Evolutionary conservation across 805 yeast genomes (phyloP).

Genomic region (Metschnikowia colocasiae): DNA sequence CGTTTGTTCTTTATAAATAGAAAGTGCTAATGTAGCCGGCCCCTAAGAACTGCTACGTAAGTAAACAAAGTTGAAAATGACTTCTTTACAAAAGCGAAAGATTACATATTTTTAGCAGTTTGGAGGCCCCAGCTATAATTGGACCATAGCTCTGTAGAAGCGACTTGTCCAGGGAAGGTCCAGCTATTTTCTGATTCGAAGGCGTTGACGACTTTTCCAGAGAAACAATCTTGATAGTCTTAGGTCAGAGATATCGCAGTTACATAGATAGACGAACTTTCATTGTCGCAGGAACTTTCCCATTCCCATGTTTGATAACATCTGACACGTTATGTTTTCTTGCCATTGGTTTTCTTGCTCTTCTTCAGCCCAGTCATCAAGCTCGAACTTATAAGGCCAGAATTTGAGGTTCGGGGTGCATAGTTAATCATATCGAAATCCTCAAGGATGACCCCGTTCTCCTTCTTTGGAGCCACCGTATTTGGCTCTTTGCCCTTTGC

Average conservation of each 20-base stretch:
- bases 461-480: not conserved
- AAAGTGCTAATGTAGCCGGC: not conserved
- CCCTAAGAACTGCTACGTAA: not conserved
- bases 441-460: constrained; percentile 14
- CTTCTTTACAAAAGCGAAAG: not conserved
- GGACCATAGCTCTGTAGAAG: too few species aligned
- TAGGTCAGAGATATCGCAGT: too few species aligned
- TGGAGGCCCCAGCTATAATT: not conserved
- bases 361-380: constrained; percentile 4
- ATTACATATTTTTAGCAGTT: not conserved
- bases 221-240: too few species aligned
- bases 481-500: not conserved
- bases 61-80: not conserved
- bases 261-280: too few species aligned
- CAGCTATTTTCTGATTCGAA: too few species aligned
- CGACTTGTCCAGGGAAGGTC: too few species aligned
- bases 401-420: constrained; percentile 13
- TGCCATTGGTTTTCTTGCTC: not conserved
- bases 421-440: constrained; percentile 17
- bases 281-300: too few species aligned
- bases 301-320: not conserved
- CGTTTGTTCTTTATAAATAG: not conserved
- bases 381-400: constrained; percentile 11
- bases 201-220: too few species aligned
- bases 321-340: not conserved